Evolutionary conservation across 2,329 filamentous ascomycete genomes (phyloP).

Genomic region (Monosporascus cannonballus): DNA sequence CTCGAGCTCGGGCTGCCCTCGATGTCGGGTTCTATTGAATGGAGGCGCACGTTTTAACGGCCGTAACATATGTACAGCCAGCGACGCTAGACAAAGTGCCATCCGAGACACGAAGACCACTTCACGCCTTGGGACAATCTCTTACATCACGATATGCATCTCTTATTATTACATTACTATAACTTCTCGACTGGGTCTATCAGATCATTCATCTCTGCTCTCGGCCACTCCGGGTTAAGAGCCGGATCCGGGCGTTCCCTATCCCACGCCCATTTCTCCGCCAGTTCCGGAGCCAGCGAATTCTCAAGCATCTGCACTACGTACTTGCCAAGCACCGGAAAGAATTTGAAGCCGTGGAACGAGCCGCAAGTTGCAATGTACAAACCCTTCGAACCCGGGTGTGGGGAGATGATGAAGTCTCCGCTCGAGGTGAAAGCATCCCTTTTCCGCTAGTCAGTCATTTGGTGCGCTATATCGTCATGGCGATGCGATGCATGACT

Average conservation of each 20-base stretch:
- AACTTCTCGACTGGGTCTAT: not conserved
- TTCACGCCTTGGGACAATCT: too few species aligned
- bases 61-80: too few species aligned
- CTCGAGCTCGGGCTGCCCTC: too few species aligned
- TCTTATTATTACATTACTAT: not conserved
- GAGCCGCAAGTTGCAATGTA: constrained; percentile 58
- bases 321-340: constrained; percentile 57
- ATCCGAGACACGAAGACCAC: too few species aligned
- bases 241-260: constrained; percentile 29
- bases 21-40: not conserved
- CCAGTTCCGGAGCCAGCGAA: constrained; percentile 33
- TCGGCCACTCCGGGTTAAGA: not conserved
- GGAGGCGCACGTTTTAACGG: not conserved
- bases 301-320: constrained; percentile 46
- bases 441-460: constrained; percentile 32
- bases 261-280: constrained; percentile 50
- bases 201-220: not conserved
- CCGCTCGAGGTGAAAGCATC: constrained; percentile 55
- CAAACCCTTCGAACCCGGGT: constrained; percentile 42
- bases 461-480: constrained; percentile 30
- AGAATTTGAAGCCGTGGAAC: constrained; percentile 61
- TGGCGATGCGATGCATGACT: constrained; percentile 11
- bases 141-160: too few species aligned
- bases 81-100: too few species aligned
- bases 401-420: constrained; percentile 55